A percentile compares a stretch with the other conserved stretches of the same genome.
Evolutionary conservation across 495 filamentous ascomycete species (phyloP).

Genomic region (Penicillium silybi): DNA sequence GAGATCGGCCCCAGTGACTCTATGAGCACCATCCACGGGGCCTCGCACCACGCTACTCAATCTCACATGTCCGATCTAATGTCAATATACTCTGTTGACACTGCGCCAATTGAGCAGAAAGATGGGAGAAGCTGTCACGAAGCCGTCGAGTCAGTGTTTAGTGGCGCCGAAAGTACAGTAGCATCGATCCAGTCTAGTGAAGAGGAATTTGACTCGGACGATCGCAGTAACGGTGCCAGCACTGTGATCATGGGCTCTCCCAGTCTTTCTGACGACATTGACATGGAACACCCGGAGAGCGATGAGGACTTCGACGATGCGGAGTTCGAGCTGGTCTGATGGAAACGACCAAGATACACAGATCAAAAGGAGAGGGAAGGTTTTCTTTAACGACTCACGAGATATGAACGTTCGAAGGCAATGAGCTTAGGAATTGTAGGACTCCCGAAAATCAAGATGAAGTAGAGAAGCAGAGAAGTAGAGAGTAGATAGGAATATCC

Average conservation of each 20-base stretch:
- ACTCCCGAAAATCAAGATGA: too few relatives aligned
- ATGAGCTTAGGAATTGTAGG: not conserved
- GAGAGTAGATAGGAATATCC: too few relatives aligned
- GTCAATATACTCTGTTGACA: conserved; percentile 20
- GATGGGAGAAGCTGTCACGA: not conserved
- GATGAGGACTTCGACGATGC: conserved; percentile 7
- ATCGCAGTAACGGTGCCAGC: conserved; percentile 3
- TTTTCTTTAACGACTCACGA: not conserved
- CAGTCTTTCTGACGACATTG: conserved; percentile 7
- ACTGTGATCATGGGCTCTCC: conserved; percentile 9
- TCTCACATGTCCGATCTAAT: conserved; percentile 25
- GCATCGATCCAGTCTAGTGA: not conserved
- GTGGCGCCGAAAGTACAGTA: not conserved
- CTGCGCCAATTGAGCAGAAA: not conserved
- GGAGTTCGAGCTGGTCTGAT: conserved; percentile 1
- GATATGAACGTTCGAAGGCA: not conserved
- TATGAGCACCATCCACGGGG: conserved; percentile 28
- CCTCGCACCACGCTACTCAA: conserved; percentile 32
- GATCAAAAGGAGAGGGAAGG: not conserved
- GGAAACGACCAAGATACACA: not conserved
- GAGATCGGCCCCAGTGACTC: conserved; percentile 25
- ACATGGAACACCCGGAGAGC: not conserved
- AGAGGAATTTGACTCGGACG: not conserved
- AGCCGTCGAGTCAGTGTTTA: not conserved
- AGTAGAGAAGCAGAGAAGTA: too few relatives aligned